Conservation (phyloP, 495 filamentous ascomycete species). For the Saxophila tyrrhenica region DNA sequence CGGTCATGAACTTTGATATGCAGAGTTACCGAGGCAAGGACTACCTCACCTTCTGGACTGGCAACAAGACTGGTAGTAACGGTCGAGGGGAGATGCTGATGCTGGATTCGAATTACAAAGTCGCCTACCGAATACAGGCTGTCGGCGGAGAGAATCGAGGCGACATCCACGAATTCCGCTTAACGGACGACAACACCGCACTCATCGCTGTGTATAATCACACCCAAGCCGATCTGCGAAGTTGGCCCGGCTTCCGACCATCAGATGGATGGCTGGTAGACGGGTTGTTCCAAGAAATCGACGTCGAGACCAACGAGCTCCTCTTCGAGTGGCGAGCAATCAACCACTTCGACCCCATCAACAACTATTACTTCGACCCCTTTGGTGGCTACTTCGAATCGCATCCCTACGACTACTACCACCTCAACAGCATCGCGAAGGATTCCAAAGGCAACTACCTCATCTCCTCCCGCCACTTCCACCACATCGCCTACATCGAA, state of each 20-base stretch:
- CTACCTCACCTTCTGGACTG: constrained; percentile 39
- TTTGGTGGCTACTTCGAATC: constrained; percentile 9
- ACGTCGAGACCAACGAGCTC: constrained; percentile 21
- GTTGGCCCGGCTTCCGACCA: constrained; percentile 3
- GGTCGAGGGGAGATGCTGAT: constrained; percentile 38
- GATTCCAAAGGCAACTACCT: constrained; percentile 24
- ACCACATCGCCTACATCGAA: constrained; percentile 19
- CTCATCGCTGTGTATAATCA: constrained; percentile 24
- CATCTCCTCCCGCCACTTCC: constrained; percentile 22
- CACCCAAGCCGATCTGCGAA: constrained; percentile 11
- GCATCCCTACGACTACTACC: constrained; percentile 25
- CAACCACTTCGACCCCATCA: constrained; percentile 26
- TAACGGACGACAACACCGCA: constrained; percentile 22
- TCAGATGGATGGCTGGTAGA: constrained; percentile 22
- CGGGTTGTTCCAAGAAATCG: constrained; percentile 25
- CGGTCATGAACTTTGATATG: constrained; percentile 5
- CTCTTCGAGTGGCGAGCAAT: constrained; percentile 35
- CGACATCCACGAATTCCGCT: constrained; percentile 21
- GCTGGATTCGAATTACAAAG: constrained; percentile 26
- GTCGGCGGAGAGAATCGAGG: constrained; percentile 7
- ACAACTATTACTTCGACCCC: constrained; percentile 18
- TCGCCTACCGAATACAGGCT: constrained; percentile 13
- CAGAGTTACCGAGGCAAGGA: constrained; percentile 12
- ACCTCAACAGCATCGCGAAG: constrained; percentile 28
- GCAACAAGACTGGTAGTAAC: constrained; percentile 34